Evolutionary conservation across 345 rosid species (phyloP), one percentile per base, ranked within the genome.

Genomic region (Eucalyptus marginata): DNA sequence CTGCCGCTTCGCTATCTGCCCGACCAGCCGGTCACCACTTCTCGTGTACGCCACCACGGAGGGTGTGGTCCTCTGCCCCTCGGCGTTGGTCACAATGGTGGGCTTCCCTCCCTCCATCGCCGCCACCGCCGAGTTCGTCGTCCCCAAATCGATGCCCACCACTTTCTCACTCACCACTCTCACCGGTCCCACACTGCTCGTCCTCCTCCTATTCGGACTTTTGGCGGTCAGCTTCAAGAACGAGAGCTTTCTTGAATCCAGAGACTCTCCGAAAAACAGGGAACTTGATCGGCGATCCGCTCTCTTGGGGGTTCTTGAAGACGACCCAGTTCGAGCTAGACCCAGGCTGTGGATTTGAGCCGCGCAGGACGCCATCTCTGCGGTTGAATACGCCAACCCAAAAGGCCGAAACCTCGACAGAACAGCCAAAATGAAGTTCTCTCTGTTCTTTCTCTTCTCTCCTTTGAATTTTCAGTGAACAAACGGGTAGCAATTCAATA

Each of bases 71-170:
- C 99, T 94, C 89, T 98, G 99, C 43, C 99, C 99, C 89, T 98
- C 99, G 1, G 96, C 99, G 90, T 98, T 97, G 4, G 99, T 95
- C 27, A 98, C 99, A 68, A 98, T 98, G 43, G 99, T 98, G 6
- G 99, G 99, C 90, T 98, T 96, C 31, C 99, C 99, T 86, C 99
- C 99, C 91, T 98, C 99, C 99, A 98, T 98, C 2, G 99, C 99
- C 54, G 99, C 99, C 56, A 96, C 99, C 2, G 99, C 99, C 31
- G 99, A 98, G 89, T 98, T 98, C 25, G 99, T 98, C 14, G 99
- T 98, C 56, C 99, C 99, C 89, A 96, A 89, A 92, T 98, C 99
- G 87, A 98, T 98, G 31, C 99, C 99, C 66, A 98, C 99, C 15
- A 97, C 97, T 76, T 98, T 98, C 94, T 98, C 99, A 44, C 93